Percentiles rank a stretch among this genome's conserved stretches.
Evolutionary conservation across 768 basidiomycete genomes (phyloP).

Genomic region (Tulasnella sp.): DNA sequence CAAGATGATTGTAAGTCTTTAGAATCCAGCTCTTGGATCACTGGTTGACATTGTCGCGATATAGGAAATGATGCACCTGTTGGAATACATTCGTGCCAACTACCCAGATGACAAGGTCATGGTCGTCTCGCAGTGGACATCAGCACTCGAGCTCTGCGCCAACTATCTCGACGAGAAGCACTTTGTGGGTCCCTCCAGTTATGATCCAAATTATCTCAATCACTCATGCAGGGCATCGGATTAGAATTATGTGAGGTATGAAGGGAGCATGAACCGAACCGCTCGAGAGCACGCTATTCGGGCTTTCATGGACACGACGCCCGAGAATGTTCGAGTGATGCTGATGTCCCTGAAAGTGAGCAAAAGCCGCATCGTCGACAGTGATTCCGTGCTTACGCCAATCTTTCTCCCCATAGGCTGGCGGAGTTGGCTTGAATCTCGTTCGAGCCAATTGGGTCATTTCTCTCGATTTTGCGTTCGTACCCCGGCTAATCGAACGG

Average conservation of each 20-base stretch:
- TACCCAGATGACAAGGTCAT: slow-evolving; percentile 62
- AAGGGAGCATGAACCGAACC: slow-evolving; percentile 54
- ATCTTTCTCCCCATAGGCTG: slow-evolving; percentile 48
- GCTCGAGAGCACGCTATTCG: slow-evolving; percentile 54
- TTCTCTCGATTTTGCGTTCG: slow-evolving; percentile 47
- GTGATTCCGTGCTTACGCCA: slow-evolving; percentile 54
- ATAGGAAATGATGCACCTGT: slow-evolving; percentile 56
- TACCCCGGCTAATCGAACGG: background rate
- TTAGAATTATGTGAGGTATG: slow-evolving; percentile 42
- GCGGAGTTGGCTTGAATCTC: slow-evolving; percentile 54
- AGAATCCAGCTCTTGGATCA: background rate
- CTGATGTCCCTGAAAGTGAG: slow-evolving; percentile 27
- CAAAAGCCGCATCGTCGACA: slow-evolving; percentile 25
- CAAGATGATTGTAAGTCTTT: slow-evolving; percentile 60
- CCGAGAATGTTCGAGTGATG: slow-evolving; percentile 39
- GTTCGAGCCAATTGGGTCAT: slow-evolving; percentile 63
- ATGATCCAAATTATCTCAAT: slow-evolving; percentile 40
- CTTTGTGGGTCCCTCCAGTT: slow-evolving; percentile 33
- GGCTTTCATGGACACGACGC: slow-evolving; percentile 52
- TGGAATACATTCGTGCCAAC: slow-evolving; percentile 45
- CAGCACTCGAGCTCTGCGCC: slow-evolving; percentile 59
- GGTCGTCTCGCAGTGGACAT: slow-evolving; percentile 68
- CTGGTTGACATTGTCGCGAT: background rate
- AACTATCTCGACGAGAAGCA: slow-evolving; percentile 53
- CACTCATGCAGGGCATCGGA: slow-evolving; percentile 40